Evolutionary conservation across 495 filamentous ascomycete species (phyloP), one percentile per base, ranked within the genome.

Genomic region (Aspergillus hancockii): DNA sequence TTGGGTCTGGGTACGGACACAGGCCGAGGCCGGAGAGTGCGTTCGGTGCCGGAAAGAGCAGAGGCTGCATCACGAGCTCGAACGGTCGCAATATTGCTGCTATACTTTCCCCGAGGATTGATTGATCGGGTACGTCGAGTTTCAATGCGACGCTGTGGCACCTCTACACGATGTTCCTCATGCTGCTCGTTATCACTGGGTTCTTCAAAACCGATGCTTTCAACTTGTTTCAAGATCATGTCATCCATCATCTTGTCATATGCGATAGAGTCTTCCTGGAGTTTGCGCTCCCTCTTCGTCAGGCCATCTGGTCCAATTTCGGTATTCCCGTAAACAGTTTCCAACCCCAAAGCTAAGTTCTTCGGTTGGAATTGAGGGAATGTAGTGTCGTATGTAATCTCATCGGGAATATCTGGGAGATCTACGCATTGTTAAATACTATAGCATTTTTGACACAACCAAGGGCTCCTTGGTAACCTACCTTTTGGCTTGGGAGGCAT

Each of bases 321-420:
- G 57, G 83, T 79, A 61, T 89, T 88, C 6, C 81, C 80, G 51
- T 85, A 82, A 52, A 86, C 83, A 54, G 70, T 75, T 55, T 75
- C 76, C 57, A 77, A 83, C 7, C 89, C 90, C 43, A 82, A 78
- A 49, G 89, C 89, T 22, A 91, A 73, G 61, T 93, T 94, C 58
- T 81, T 70, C 16, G 79, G 83, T 66, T 71, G 68, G 59, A 86
- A 83, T 63, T 80, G 75, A 9, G 78, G 76, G 63, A 78, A 79
- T 0, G 67, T 75, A 1, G 85, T 71, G 67, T 73, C 82, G 47
- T 88, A 83, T 14, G 84, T 85, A 53, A 91, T 83, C 52, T 92
- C 86, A 53, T 96, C 90, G 21, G 90, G 89, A 55, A 88, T 66
- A 67, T 95, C 93, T 0, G 88, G 88, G 6, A 88, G 78, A 50